Evolutionary conservation across 2,329 filamentous ascomycete species (phyloP).

Genomic region (Ceratocystis ficicola): DNA sequence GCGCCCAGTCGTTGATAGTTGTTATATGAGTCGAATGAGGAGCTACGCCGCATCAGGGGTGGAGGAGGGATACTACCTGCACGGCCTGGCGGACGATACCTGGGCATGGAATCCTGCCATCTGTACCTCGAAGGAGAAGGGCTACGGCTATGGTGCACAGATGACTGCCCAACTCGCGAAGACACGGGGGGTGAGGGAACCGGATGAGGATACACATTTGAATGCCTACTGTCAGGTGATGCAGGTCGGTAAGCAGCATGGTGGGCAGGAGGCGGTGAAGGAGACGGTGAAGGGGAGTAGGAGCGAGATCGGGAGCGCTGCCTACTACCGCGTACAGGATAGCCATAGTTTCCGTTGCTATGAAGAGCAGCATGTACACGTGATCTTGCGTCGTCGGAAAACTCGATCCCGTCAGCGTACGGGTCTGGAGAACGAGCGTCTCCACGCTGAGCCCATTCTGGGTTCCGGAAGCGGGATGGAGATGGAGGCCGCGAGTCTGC

Average conservation of each 20-base stretch:
- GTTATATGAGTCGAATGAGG: slow-evolving; percentile 19
- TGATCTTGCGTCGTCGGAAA: not conserved
- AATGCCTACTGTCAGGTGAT: not conserved
- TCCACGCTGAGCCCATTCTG: not conserved
- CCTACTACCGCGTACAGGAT: not conserved
- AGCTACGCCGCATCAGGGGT: slow-evolving; percentile 8
- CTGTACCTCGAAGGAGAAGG: not conserved
- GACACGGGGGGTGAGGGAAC: not conserved
- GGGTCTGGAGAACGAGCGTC: not conserved
- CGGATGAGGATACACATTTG: not conserved
- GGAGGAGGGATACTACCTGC: not conserved
- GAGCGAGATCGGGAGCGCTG: not conserved
- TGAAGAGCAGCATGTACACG: not conserved
- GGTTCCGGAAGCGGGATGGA: not conserved
- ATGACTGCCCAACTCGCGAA: not conserved
- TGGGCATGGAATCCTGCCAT: not conserved
- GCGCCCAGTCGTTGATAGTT: slow-evolving; percentile 4
- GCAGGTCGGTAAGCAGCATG: not conserved
- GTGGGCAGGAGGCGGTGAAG: not conserved
- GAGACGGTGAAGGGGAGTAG: not conserved
- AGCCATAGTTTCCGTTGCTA: not conserved
- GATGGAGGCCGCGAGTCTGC: not conserved
- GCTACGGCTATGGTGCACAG: not conserved
- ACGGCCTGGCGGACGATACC: not conserved
- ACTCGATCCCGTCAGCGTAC: not conserved